Evolutionary conservation across 768 basidiomycete genomes (phyloP).

Genomic region (Lactarius pseudohatsudake): DNA sequence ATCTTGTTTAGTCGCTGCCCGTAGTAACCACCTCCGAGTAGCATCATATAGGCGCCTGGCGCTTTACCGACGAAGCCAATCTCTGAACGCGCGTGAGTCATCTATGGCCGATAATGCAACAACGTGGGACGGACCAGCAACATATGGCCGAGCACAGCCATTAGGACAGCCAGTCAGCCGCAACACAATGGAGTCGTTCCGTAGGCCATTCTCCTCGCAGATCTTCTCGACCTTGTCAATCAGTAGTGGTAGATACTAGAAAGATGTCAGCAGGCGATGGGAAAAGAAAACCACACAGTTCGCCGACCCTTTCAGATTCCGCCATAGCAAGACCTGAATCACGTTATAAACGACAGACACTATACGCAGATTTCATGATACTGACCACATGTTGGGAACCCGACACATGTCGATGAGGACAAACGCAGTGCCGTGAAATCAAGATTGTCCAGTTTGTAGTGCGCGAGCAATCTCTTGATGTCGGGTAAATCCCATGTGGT

Average conservation of each 20-base stretch:
- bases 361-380: conserved; percentile 4
- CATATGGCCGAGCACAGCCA: conserved; percentile 89
- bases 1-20: conserved; percentile 97
- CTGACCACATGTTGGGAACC: conserved; percentile 90
- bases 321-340: conserved; percentile 69
- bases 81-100: conserved; percentile 47
- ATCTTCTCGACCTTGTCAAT: conserved; percentile 95
- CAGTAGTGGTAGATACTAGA: conserved; percentile 85
- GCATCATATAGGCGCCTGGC: conserved; percentile 88
- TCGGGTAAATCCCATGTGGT: conserved; percentile 63
- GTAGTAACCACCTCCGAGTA: conserved; percentile 93
- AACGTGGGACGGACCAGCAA: conserved; percentile 58
- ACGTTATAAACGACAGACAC: conserved; percentile 1
- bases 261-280: conserved; percentile 1
- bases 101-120: neutral
- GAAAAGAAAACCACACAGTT: conserved; percentile 3
- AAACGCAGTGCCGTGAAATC: conserved; percentile 75
- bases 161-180: conserved; percentile 98
- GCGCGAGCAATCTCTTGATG: conserved; percentile 76
- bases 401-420: conserved; percentile 93
- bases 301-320: conserved; percentile 65
- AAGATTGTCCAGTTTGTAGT: conserved; percentile 90
- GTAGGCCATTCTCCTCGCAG: conserved; percentile 88
- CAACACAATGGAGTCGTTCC: conserved; percentile 96
- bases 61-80: conserved; percentile 97